Evolutionary conservation across 495 filamentous ascomycete genomes (phyloP), one percentile per base, ranked within the genome.

Genomic region (Rusavskia elegans): DNA sequence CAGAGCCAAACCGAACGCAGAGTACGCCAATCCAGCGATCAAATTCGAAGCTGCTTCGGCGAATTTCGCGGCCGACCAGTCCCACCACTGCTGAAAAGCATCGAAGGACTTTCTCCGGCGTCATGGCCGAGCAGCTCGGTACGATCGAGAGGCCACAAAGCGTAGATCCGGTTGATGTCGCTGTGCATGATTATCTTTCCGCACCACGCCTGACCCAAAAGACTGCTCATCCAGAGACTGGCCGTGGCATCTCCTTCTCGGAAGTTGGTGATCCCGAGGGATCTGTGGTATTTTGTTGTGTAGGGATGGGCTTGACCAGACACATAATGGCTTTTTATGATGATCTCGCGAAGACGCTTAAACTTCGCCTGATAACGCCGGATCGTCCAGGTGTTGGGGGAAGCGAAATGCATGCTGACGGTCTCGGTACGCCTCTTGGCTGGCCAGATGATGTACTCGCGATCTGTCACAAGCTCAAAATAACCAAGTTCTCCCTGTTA

Each of bases 241-340:
- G 88, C 9, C 83, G 92, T 36, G 74, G 82, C 21, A 95, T 99
- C 57, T 90, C 85, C 19, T 99, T 95, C 65, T 95, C 90, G 0
- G 93, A 99, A 67, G 92, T 99, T 19, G 92, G 92, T 20, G 87
- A 97, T 60, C 85, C 89, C 0, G 79, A 86, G 48, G 92, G 92
- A 10, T 89, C 83, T 61, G 90, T 89, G 8, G 87, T 99, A 21
- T 87, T 99, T 42, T 90, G 89, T 64, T 99, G 93, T 63, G 87
- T 99, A 10, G 92, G 92, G 29, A 99, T 99, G 92, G 92, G 92
- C 1, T 64, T 99, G 52, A 99, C 92, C 6, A 80, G 92, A 63
- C 97, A 94, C 63, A 81, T 99, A 50, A 95, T 85, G 56, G 88
- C 89, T 5, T 99, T 99, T 59, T 99, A 99, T 60, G 92, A 99